Base-by-base conservation (phyloP, 202 grass and related monocot genomes). In the Panicum virgatum region DNA sequence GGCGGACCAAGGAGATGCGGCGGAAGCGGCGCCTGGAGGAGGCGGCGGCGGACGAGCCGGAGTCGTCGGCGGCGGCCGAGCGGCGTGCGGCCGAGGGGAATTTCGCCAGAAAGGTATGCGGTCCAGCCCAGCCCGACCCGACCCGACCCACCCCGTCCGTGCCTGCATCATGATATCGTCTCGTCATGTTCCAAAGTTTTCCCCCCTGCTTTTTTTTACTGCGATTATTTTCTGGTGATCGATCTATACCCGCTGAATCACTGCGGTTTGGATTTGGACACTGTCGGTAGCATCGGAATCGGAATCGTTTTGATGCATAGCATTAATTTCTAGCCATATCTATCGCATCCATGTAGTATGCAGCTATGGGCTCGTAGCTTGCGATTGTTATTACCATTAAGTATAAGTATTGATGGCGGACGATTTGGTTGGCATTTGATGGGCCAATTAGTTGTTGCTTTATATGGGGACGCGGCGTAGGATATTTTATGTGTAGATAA, bases 401-500 rank as follows among this genome's bases (percentile, higher is more conserved):
- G 63, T 69, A 58, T 4, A 34, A 2, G 63, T 69, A 58, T 80
- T 62, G 46, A 36, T 56, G 76, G 62, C 29, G 3, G 18, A 37
- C 29, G 46, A 69, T 79, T 46, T 83, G n/a, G 69, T 83, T 83
- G 61, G 32, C 37, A 29, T 75, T 40, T 62, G 34, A 67, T 3
- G 76, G 10, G 36, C 3, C 32, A 26, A 23, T 60, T 29, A 29
- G 11, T 60, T 13, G 25, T 60, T 60, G 57, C 86, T 88, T 84
- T 84, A 56, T 36, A 61, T 53, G 15, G 32, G 34, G 50, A 44
- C 47, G 66, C 61, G 1, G n/a, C 5, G 79, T 37, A 37, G 88
- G 79, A 83, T 90, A 90, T 90, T 90, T 90, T 90, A 90, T 90
- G 88, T 86, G 27, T 51, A 57, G 13, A 69, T 79, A 70, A 58